phyloP scores from a whole-genome alignment of 1,284 basidiomycete species.

The Cystobasidium sp. region DNA sequence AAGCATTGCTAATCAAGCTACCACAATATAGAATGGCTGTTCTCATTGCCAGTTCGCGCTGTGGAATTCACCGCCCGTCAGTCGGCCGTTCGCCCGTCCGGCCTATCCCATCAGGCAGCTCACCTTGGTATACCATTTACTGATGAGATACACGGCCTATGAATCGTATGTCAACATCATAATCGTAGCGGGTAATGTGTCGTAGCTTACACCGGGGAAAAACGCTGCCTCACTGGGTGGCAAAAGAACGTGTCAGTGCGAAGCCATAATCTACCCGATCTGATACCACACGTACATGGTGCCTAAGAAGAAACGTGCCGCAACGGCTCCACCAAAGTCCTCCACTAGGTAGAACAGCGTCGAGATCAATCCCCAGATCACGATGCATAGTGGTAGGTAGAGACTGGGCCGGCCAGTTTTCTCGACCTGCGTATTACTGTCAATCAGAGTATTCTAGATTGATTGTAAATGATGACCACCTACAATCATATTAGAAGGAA shows the following conservation, averaged over 20 bases:
- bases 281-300: constrained; percentile 22
- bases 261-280: no score
- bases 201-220: constrained; percentile 64
- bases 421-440: constrained; percentile 32
- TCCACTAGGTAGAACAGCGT: constrained; percentile 32
- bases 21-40: constrained; percentile 72
- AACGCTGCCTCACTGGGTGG: constrained; percentile 64
- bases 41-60: constrained; percentile 64
- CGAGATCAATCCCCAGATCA: constrained; percentile 55
- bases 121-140: constrained; percentile 62
- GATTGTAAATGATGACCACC: not conserved
- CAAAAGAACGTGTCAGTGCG: not conserved
- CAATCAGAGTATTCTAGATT: not conserved
- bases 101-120: not conserved
- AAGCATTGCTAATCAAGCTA: constrained; percentile 72
- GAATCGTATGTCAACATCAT: not conserved
- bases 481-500: constrained; percentile 52
- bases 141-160: constrained; percentile 61
- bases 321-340: constrained; percentile 32
- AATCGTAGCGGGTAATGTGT: constrained; percentile 46
- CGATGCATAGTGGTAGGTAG: constrained; percentile 73
- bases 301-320: constrained; percentile 54
- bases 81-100: not conserved
- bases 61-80: not conserved
- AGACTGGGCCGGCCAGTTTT: constrained; percentile 64